phyloP scores from a whole-genome alignment of 257 asterid species.

The Knoxia roxburghii region DNA sequence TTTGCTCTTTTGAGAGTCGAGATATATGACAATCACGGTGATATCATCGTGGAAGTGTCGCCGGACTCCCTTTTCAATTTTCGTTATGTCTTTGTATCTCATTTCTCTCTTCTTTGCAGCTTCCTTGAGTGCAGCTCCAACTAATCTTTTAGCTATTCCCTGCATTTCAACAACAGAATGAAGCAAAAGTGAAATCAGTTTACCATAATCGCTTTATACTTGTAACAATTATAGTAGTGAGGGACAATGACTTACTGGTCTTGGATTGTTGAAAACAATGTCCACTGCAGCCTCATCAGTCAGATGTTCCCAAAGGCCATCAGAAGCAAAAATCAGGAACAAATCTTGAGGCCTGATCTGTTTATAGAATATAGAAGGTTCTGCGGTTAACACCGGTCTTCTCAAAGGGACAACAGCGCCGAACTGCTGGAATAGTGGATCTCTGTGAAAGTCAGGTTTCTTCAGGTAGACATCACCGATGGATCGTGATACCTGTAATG shows the following conservation, averaged over 20 bases:
- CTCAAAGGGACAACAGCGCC: slow-evolving; percentile 66
- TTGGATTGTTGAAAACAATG: slow-evolving; percentile 64
- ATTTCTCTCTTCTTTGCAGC: slow-evolving; percentile 93
- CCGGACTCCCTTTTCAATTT: slow-evolving; percentile 80
- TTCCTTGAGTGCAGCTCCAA: slow-evolving; percentile 77
- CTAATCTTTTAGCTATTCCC: slow-evolving; percentile 93
- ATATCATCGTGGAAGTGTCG: slow-evolving; percentile 95
- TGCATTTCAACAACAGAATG: slow-evolving; percentile 20
- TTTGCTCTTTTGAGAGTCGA: slow-evolving; percentile 47
- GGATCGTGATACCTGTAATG: slow-evolving; percentile 88
- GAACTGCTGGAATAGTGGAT: slow-evolving; percentile 60
- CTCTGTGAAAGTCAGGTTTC: slow-evolving; percentile 78
- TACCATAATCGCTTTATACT: too few species aligned
- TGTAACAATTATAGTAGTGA: not conserved
- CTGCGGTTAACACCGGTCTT: slow-evolving; percentile 73
- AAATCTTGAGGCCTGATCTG: slow-evolving; percentile 73
- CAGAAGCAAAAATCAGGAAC: slow-evolving; percentile 89
- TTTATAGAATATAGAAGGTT: slow-evolving; percentile 75
- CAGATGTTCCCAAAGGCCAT: slow-evolving; percentile 97
- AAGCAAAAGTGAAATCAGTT: not conserved
- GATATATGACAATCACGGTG: slow-evolving; percentile 71
- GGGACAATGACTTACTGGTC: slow-evolving; percentile 61
- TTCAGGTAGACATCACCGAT: slow-evolving; percentile 87
- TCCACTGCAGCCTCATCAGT: slow-evolving; percentile 81
- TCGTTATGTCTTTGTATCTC: slow-evolving; percentile 64